phyloP scores from a whole-genome alignment of 495 filamentous ascomycete species.

The Clohesyomyces aquaticus region DNA sequence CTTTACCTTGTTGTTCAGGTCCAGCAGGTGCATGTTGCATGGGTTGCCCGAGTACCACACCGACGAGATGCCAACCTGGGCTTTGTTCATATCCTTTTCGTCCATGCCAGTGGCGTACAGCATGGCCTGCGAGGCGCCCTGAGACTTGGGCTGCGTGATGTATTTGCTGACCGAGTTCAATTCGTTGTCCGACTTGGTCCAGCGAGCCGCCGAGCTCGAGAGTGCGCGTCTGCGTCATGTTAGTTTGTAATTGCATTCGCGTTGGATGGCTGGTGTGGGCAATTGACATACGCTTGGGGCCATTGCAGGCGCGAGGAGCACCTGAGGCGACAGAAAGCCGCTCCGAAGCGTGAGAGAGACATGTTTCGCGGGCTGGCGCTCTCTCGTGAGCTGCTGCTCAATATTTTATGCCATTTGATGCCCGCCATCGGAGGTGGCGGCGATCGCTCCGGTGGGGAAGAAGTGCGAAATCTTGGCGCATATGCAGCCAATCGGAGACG shows the following conservation, averaged over 20 bases:
- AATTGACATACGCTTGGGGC: slow-evolving; percentile 32
- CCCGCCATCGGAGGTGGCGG: neutral
- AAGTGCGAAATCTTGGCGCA: neutral
- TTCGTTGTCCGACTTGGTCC: slow-evolving; percentile 26
- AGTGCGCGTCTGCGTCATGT: slow-evolving; percentile 33
- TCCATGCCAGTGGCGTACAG: slow-evolving; percentile 89
- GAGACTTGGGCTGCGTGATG: slow-evolving; percentile 94
- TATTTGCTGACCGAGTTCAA: slow-evolving; percentile 76
- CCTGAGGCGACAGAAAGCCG: slow-evolving; percentile 25
- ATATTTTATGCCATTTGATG: neutral
- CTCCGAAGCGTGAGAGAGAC: slow-evolving; percentile 31
- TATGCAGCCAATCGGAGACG: neutral
- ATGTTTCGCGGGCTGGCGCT: slow-evolving; percentile 9
- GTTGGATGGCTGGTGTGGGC: neutral
- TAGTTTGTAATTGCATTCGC: slow-evolving; percentile 11
- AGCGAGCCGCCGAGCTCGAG: slow-evolving; percentile 32
- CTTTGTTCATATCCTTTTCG: slow-evolving; percentile 85
- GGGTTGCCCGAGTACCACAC: slow-evolving; percentile 92
- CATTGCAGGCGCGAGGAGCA: slow-evolving; percentile 28
- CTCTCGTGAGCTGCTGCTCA: neutral
- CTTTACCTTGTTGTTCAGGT: slow-evolving; percentile 79
- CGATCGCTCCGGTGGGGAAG: neutral
- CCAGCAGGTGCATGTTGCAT: slow-evolving; percentile 98
- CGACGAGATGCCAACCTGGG: slow-evolving; percentile 95
- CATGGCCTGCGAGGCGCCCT: slow-evolving; percentile 99